Evolutionary conservation across 1,284 basidiomycete species (phyloP).

Genomic region (Ustilago trichophora): DNA sequence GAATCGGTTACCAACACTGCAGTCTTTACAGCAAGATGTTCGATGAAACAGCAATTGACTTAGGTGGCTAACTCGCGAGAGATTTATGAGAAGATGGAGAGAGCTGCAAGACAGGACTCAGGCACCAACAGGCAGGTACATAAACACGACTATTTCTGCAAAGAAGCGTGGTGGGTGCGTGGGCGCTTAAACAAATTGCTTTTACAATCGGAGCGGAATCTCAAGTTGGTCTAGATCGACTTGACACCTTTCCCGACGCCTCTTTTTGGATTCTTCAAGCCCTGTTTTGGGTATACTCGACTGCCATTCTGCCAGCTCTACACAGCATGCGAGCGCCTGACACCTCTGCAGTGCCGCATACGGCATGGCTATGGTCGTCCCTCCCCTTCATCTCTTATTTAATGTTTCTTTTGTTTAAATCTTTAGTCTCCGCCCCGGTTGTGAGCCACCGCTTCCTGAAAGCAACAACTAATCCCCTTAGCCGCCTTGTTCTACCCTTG

Average conservation of each 20-base stretch:
- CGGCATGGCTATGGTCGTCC: slow-evolving; percentile 8
- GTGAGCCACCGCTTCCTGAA: no score
- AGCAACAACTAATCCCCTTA: no score
- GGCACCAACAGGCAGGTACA: not conserved
- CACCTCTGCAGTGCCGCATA: slow-evolving; percentile 14
- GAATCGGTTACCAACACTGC: no score
- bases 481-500: no score
- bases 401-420: no score
- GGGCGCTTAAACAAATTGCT: slow-evolving; percentile 1
- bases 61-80: no score
- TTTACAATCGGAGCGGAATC: slow-evolving; percentile 2
- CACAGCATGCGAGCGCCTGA: not conserved
- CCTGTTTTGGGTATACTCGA: not conserved
- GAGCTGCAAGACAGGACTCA: no score
- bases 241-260: not conserved
- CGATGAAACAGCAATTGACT: no score
- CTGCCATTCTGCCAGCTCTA: no score
- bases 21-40: no score
- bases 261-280: not conserved
- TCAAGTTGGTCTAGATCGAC: slow-evolving; percentile 21
- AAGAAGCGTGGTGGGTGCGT: not conserved
- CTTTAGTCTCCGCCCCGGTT: no score
- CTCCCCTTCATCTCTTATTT: not conserved
- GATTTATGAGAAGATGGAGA: no score
- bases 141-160: not conserved